Evolutionary conservation across 192 early-diverging fungal species (phyloP), one percentile per base, ranked within the genome.

Genomic region (Gonapodya prolifera): DNA sequence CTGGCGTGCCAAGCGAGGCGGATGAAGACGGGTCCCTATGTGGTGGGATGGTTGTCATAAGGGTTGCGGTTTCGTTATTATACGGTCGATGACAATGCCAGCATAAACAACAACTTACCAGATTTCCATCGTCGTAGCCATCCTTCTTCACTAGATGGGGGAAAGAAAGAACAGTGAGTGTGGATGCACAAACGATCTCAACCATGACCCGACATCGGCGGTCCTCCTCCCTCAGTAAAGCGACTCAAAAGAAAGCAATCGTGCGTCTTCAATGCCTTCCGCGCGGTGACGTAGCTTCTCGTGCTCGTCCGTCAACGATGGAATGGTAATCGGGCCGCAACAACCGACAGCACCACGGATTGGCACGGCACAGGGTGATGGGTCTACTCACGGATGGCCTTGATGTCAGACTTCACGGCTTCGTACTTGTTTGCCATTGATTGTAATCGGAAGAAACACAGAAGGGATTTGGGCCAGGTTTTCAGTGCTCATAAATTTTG

Each of bases 1-100:
- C 89, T 88, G 1, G 91, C 82, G 84, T 95, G 94, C 94, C 94
- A 95, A 35, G 93, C 94, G 31, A 95, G 87, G 30, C 94, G 90
- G 71, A 94, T 79, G 80, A 95, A 85, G 34, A 95, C 84, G 45
- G 45, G 45, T 8, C 45, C 45, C 45, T 61, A 61, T 61, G 8
- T 16, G 45, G 45, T 16, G 8, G 23, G 45, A 8, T 8, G 45
- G 23, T 61, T 8, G 8, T 16, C 8, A 61, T 61, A 23, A 61
- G 45, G 23, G 45, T 16, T 16, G 8, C 8, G 45, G 45, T 61
- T 61, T 16, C 8, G 45, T 61, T 61, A 8, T 61, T 61, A 23
- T 61, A 23, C 8, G 45, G 45, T 8, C 23, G 45, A 16, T 61
- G 45, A n/a, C n/a, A 61, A 61, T 61, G 8, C 8, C 45, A 23